Evolutionary conservation across 495 filamentous ascomycete genomes (phyloP), one percentile per base, ranked within the genome.

Genomic region (Aspergillus egyptiacus): DNA sequence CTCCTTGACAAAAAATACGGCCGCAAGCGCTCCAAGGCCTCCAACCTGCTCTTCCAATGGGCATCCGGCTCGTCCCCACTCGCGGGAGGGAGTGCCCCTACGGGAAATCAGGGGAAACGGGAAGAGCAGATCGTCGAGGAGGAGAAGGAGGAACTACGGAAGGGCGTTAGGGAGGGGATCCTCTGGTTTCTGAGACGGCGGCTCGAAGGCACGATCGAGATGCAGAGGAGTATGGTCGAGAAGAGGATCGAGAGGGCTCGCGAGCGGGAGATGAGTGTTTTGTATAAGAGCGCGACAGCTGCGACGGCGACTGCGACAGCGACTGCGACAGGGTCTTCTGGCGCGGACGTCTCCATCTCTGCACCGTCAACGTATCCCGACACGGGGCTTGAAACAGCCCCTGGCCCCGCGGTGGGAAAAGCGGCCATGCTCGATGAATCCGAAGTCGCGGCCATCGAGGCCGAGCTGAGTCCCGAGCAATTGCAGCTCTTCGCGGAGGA

Each of bases 401-500:
- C 15, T 13, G 22, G 18, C 10, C 11, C 33, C 24, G 34, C 48
- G n/a, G n/a, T n/a, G n/a, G n/a, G n/a, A 20, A 62, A 57, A n/a
- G 42, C 57, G 53, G 49, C 59, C 2, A 43, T 47, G 7, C 30
- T 73, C 6, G 66, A 64, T 31, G 68, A 77, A 41, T 62, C 67
- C 28, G 69, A 79, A 42, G 61, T 73, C 50, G 65, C 68, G 28
- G 67, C 66, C 13, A 78, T 77, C 17, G 75, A 83, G 50, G 67
- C 77, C 24, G 75, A 85, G 50, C 68, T 97, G 51, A 85, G 80
- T 15, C 77, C 79, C 38, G 89, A 95, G 54, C 91, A 97, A 64
- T 65, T 89, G 45, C 91, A 96, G 65, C 74, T 96, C 54, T 96
- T 99, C 68, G 91, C 88, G 31, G 80, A 86, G 66, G 91, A 96